phyloP scores from a whole-genome alignment of 2,329 filamentous ascomycete species.

The Arthrobotrys iridis region DNA sequence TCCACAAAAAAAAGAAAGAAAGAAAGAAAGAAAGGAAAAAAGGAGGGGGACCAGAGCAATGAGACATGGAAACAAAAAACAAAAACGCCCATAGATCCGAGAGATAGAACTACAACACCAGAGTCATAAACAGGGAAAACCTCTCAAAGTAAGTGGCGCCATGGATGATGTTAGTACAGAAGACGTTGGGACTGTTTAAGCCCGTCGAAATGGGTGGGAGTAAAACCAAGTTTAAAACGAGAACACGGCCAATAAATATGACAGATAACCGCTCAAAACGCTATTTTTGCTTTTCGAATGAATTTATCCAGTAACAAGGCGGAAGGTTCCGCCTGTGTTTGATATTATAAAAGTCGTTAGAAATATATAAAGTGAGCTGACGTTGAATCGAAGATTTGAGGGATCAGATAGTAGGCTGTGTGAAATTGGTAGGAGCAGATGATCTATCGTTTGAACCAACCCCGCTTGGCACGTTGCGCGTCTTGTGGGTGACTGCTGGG shows the following conservation, averaged over 20 bases:
- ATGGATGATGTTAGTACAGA: constrained; percentile 18
- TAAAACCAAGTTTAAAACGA: background rate
- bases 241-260: background rate
- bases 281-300: constrained; percentile 5
- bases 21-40: background rate
- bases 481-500: constrained; percentile 42
- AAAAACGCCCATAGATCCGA: constrained; percentile 35
- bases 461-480: constrained; percentile 41
- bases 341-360: constrained; percentile 13
- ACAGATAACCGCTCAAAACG: background rate
- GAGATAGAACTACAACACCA: background rate
- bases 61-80: no score
- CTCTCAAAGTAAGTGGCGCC: background rate
- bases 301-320: background rate
- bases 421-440: background rate
- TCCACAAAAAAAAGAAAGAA: background rate
- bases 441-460: constrained; percentile 48
- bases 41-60: no score
- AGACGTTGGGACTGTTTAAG: background rate
- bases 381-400: background rate
- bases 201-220: no score
- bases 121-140: constrained; percentile 14
- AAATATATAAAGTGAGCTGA: background rate
- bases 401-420: background rate
- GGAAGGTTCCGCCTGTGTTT: background rate